Base-by-base conservation (phyloP, 371 early-diverging fungal species). In the Mucor racemosus region DNA sequence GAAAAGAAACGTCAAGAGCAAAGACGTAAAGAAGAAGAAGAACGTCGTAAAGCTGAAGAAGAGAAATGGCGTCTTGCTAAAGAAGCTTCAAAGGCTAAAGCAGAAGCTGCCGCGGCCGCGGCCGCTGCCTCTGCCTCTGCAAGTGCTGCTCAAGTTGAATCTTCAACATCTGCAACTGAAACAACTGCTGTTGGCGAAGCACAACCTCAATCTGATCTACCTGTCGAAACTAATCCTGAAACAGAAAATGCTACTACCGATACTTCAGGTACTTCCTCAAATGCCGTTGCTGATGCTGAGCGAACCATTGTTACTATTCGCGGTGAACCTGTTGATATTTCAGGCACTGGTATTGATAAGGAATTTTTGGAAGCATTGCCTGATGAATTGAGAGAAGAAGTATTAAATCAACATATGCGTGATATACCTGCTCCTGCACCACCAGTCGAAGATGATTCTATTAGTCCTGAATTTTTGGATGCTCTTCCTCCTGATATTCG, bases 281-380 rank as follows among this genome's bases (percentile, higher is more conserved):
- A 26, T 26, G 26, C 26, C 26, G 26, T 26, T 4, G 42, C 42
- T 26, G 62, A 79, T n/a, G 15, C 33, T 14, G 62, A 79, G 7
- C 58, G 65, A 26, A 57, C 92, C 92, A 41, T 86, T 34, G 55
- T 54, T 21, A 78, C 75, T 8, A 79, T 81, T 60, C 86, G 82
- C 21, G 80, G 82, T 13, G 77, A 88, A 48, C 65, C 79, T 62
- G 86, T 97, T 0, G 98, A 99, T 71, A 94, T 99, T 33, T 92
- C 97, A 3, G 94, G 94, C 21, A 91, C 94, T 40, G 98, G 97
- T 21, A 97, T 98, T 54, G 99, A 99, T 71, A 86, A 90, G 0
- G 93, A 92, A 63, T 99, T 99, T 76, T 79, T 99, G 66, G 92
- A 94, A 72, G 99, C 99, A 1, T 78, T 99, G 48, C 99, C 99